phyloP scores from a whole-genome alignment of 2,329 filamentous ascomycete genomes.

The Ambrosiella xylebori region DNA sequence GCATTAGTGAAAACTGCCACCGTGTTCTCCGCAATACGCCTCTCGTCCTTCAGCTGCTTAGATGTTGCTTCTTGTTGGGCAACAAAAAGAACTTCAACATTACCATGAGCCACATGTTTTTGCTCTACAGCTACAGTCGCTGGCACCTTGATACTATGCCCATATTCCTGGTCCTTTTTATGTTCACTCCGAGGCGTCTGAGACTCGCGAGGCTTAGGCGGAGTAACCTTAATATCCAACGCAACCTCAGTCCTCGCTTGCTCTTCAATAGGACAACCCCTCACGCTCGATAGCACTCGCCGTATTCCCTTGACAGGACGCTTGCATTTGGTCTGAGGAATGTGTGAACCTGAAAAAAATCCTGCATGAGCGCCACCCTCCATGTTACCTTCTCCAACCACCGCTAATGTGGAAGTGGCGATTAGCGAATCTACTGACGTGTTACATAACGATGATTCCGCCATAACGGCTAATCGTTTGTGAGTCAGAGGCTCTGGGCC shows the following conservation, averaged over 20 bases:
- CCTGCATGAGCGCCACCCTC: no score
- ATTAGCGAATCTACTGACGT: slow-evolving; percentile 3
- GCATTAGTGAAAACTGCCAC: slow-evolving; percentile 1
- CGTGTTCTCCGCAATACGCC: background rate
- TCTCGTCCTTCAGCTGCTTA: background rate
- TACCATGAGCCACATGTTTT: background rate
- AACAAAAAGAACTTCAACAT: background rate
- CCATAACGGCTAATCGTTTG: background rate
- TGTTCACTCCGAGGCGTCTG: background rate
- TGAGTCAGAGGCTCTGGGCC: background rate
- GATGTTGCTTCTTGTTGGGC: background rate
- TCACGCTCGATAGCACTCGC: slow-evolving; percentile 9
- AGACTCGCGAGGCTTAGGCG: background rate
- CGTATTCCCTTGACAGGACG: slow-evolving; percentile 4
- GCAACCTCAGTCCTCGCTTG: background rate
- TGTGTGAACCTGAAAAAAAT: no score
- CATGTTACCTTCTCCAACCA: background rate
- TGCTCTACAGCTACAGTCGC: background rate
- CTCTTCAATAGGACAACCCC: background rate
- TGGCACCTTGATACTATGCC: background rate
- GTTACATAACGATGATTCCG: background rate
- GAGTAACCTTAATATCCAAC: background rate
- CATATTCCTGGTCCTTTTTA: background rate
- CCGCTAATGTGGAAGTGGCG: slow-evolving; percentile 3
- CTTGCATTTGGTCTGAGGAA: background rate